Base-by-base conservation (phyloP, 345 rosid species). In the Salix exigua region DNA sequence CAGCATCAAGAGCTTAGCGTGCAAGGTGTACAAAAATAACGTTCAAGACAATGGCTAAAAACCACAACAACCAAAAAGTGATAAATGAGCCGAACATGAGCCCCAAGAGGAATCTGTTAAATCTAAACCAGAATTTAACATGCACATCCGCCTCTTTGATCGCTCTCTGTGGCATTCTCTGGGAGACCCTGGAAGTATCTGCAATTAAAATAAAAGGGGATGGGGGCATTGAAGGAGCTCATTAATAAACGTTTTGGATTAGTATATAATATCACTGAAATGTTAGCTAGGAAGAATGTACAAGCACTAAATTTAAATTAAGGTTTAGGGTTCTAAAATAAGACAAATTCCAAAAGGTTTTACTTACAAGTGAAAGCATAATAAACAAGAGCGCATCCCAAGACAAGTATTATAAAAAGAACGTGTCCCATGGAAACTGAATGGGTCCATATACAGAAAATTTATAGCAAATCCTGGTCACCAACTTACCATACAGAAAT, bases 181-280 rank as follows among this genome's bases (percentile, higher is more conserved):
- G 95, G 94, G 62, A 90, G 85, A 53, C 94, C 94, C 78, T 92
- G 97, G 85, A 94, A 94, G 85, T 94, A 94, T 88, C 98, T 94
- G 88, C 83, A 83, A 61, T 71, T 28, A 75, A 21, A 74, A 65
- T 17, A 5, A 51, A 77, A 70, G 10, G 16, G 16, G 38, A 65
- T 12, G 21, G 21, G 46, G 21, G 46, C 14, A 23, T 30, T 7
- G 16, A 38, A 33, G 5, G 42, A 55, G 61, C 25, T 37, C 51
- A 2, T 31, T 35, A 28, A 68, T 31, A 65, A 25, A 26, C 28
- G n/a, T 31, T 25, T 40, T 33, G 23, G 48, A 62, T 48, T 25
- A n/a, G 55, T 40, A 5, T 35, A 7, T 6, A 17, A 17, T 42
- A 55, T 60, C 48, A 76, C 42, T 35, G 33, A 37, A 23, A 68